These are phyloP conservation scores for Globisporangium echinulatum DNA, from an alignment of 352 stramenopile genomes.

Conservation along the genomic window DNA sequence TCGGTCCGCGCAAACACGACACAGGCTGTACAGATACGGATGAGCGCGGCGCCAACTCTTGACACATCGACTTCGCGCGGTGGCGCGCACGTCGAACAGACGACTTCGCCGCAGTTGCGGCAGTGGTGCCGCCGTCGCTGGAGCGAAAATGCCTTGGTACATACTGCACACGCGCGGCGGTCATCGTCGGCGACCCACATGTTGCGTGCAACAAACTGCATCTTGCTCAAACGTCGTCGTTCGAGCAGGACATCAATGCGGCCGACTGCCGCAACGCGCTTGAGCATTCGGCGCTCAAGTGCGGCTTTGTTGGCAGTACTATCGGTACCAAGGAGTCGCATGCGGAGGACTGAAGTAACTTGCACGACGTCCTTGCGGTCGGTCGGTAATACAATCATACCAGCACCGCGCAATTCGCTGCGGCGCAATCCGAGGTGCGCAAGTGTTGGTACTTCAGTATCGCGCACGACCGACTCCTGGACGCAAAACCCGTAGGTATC, in stretches of 20 bases:
- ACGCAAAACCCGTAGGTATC: constrained; percentile 50
- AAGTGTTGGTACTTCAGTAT: constrained; percentile 52
- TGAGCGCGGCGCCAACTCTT: constrained; percentile 21
- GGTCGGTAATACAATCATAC: constrained; percentile 56
- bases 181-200: constrained; percentile 57
- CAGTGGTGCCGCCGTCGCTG: constrained; percentile 52
- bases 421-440: constrained; percentile 44
- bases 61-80: constrained; percentile 39
- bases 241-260: constrained; percentile 51
- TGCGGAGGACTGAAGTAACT: constrained; percentile 59
- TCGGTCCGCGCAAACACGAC: constrained; percentile 36
- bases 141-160: constrained; percentile 55
- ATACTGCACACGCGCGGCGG: constrained; percentile 58
- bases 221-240: constrained; percentile 43
- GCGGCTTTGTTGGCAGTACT: constrained; percentile 18
- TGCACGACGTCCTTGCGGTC: constrained; percentile 54
- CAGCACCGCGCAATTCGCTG: constrained; percentile 51
- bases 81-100: constrained; percentile 61
- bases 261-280: constrained; percentile 35
- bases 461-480: constrained; percentile 57
- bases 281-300: constrained; percentile 43
- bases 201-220: constrained; percentile 40
- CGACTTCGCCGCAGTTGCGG: constrained; percentile 66
- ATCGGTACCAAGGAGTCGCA: constrained; percentile 27
- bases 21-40: constrained; percentile 65